Percentiles rank a stretch among this genome's conserved stretches.
phyloP scores from a whole-genome alignment of 1,284 basidiomycete species.

The Ceratobasidium sp. region DNA sequence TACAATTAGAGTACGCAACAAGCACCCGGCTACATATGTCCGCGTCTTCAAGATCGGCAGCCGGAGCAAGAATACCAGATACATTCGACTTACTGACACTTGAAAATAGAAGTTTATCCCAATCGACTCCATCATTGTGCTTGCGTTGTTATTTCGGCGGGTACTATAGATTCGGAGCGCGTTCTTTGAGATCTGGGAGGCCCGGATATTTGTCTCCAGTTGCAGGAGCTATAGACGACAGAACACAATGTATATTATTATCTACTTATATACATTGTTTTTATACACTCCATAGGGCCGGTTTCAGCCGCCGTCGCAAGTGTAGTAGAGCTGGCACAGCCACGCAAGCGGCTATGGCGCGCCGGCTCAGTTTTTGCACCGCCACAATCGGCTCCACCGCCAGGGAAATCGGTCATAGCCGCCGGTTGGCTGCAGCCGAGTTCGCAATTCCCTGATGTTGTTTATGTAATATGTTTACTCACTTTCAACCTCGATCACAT shows the following conservation, averaged over 20 bases:
- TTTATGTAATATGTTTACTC: too few species aligned
- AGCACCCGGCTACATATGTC: neutral
- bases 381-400: too few species aligned
- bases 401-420: too few species aligned
- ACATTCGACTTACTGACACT: neutral
- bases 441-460: too few species aligned
- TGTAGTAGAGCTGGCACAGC: neutral
- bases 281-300: too few species aligned
- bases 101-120: neutral
- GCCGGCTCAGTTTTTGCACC: neutral
- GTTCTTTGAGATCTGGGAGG: slow-evolving; percentile 24
- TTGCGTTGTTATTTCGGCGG: slow-evolving; percentile 7
- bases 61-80: slow-evolving; percentile 7
- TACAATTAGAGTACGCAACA: neutral
- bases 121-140: slow-evolving; percentile 8
- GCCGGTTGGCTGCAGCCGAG: too few species aligned
- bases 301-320: neutral
- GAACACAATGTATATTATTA: neutral
- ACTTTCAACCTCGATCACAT: too few species aligned
- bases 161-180: neutral
- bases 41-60: neutral
- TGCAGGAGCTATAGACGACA: neutral
- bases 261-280: too few species aligned
- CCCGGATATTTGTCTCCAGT: slow-evolving; percentile 11
- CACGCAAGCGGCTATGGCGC: slow-evolving; percentile 1